phyloP scores from a whole-genome alignment of 176 grass and related monocot genomes.

The Puya raimondii region DNA sequence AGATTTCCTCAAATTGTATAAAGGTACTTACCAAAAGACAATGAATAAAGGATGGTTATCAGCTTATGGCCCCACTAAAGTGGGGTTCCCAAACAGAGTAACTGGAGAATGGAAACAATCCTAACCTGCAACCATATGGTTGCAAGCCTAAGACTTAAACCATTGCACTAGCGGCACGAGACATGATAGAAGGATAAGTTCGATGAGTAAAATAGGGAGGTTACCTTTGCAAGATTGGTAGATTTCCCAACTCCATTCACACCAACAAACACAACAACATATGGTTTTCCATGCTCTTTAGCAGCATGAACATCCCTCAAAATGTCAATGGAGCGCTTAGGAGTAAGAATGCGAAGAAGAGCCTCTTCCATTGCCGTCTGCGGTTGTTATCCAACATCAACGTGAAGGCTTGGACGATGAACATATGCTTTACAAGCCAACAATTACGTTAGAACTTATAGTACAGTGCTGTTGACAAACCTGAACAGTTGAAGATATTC shows the following conservation, averaged over 20 bases:
- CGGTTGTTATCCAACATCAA: slow-evolving; percentile 6
- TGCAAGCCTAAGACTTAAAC: no score
- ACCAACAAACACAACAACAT: slow-evolving; percentile 90
- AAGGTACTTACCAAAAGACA: no score
- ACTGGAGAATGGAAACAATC: background rate
- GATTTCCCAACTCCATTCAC: slow-evolving; percentile 99
- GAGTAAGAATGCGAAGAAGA: slow-evolving; percentile 80
- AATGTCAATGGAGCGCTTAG: slow-evolving; percentile 85
- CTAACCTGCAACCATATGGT: no score
- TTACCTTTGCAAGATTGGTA: slow-evolving; percentile 88
- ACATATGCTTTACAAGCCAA: background rate
- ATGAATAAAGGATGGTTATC: no score
- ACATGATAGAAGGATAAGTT: no score
- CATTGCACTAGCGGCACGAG: no score
- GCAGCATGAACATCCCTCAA: slow-evolving; percentile 86
- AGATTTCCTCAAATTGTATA: background rate
- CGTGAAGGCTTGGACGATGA: background rate
- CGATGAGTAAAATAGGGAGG: no score
- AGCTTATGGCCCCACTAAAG: no score
- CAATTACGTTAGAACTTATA: slow-evolving; percentile 5
- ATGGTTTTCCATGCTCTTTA: slow-evolving; percentile 87
- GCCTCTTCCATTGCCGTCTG: slow-evolving; percentile 96
- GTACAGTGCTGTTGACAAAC: slow-evolving; percentile 19
- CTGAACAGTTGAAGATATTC: slow-evolving; percentile 93
- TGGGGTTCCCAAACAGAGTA: no score